Conservation (phyloP, 2,329 filamentous ascomycete genomes). For the Cytospora schulzeri region DNA sequence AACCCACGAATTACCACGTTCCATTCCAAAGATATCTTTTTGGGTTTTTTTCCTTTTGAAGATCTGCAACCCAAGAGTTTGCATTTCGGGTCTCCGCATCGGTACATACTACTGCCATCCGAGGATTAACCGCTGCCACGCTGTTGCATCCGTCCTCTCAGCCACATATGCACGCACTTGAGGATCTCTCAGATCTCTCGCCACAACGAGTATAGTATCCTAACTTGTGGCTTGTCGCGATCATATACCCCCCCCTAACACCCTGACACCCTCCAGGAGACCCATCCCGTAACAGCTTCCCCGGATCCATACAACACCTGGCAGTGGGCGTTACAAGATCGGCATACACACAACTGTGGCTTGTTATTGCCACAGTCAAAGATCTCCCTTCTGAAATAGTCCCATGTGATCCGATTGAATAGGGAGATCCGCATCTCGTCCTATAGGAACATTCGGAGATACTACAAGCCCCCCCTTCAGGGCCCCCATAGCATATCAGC, state of each 20-base stretch:
- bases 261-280: neutral
- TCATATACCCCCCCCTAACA: too few species aligned
- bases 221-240: neutral
- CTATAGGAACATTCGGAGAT: too few species aligned
- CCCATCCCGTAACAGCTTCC: neutral
- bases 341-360: neutral
- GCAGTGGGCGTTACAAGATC: neutral
- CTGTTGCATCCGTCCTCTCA: neutral
- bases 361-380: slow-evolving; percentile 10
- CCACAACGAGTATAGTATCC: neutral
- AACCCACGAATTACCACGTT: neutral
- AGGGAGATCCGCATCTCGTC: neutral
- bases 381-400: neutral
- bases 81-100: neutral
- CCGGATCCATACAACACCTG: neutral
- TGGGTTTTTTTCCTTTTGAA: too few species aligned
- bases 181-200: neutral
- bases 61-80: neutral
- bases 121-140: neutral
- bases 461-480: too few species aligned
- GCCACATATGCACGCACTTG: slow-evolving; percentile 1
- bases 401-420: neutral
- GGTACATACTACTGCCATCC: neutral
- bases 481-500: neutral
- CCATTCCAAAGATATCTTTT: neutral